Percentiles rank a stretch among this genome's conserved stretches.
Evolutionary conservation across 1,284 basidiomycete genomes (phyloP).

Genomic region (Ganoderma lingzhi): DNA sequence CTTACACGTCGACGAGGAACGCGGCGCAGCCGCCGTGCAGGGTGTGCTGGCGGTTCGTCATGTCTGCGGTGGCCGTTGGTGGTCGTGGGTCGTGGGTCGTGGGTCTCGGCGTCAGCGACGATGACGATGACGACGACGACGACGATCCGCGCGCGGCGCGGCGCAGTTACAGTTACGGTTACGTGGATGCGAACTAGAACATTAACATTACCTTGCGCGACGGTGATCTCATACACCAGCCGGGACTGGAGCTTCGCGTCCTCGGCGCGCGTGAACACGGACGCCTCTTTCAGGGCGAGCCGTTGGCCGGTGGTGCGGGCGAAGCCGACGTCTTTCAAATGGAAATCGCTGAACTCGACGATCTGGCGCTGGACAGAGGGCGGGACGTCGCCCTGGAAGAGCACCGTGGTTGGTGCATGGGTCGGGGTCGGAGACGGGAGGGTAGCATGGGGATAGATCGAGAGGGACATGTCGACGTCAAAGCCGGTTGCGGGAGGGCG

Average conservation of each 20-base stretch:
- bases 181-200: no score
- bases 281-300: slow-evolving; percentile 20
- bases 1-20: slow-evolving; percentile 32
- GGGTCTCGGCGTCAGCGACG: background rate
- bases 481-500: background rate
- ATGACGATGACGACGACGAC: background rate
- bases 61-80: slow-evolving; percentile 34
- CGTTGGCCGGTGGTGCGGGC: slow-evolving; percentile 17
- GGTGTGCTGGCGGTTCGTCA: slow-evolving; percentile 33
- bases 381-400: slow-evolving; percentile 19
- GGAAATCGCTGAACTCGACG: slow-evolving; percentile 24
- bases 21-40: slow-evolving; percentile 39
- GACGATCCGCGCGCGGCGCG: no score
- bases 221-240: slow-evolving; percentile 19
- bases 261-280: slow-evolving; percentile 21
- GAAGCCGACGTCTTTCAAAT: slow-evolving; percentile 19
- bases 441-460: background rate
- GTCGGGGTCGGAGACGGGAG: background rate
- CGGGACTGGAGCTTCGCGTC: slow-evolving; percentile 20
- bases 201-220: slow-evolving; percentile 11
- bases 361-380: slow-evolving; percentile 18
- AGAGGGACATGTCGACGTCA: background rate
- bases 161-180: no score
- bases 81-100: no score
- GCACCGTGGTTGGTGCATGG: background rate